Base-by-base conservation (phyloP, 2,329 filamentous ascomycete genomes). In the Xylariaceae sp. region DNA sequence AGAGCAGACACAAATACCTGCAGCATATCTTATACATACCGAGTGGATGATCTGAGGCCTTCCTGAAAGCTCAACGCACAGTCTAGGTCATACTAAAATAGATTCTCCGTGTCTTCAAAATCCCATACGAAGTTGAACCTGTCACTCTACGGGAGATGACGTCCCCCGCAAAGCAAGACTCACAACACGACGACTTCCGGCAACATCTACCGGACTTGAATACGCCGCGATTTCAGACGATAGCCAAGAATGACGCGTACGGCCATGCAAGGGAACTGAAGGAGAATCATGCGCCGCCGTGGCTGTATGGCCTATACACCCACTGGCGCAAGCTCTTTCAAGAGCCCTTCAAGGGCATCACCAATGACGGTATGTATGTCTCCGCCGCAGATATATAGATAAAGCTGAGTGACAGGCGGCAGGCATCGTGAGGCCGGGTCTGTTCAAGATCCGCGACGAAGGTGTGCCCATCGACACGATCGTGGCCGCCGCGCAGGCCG, bases 301-400 rank as follows among this genome's bases (percentile, higher is more conserved):
- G 88, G 88, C 73, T 91, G 16, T 80, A 88, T 63, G 82, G 75
- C 0, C 70, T 89, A 20, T 87, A 84, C 54, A 68, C 77, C 59
- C 82, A 86, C 67, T 88, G 85, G 85, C 69, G 76, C 47, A 74
- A 80, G 32, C 69, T 88, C 7, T 74, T 86, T 21, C 74, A 84
- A 52, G 87, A 90, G 72, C 88, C 89, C 0, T 91, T 84, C 70
- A 85, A 82, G 65, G 89, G 89, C 20, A 77, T 92, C 19, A 91
- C 89, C 0, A 84, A 73, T 10, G 86, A 91, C 61, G 89, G 88
- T 80, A 73, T 23, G 73, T 61, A 21, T 20, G 16, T 65, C 9
- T 3, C 14, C 1, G 2, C 12, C 1, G 32, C 6, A 37, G 14
- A 4, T 10, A 37, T 5, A 5, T 23, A 1, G 10, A 40, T 9